Evolutionary conservation across 2,329 filamentous ascomycete species (phyloP).

Genomic region (Botryotinia calthae): DNA sequence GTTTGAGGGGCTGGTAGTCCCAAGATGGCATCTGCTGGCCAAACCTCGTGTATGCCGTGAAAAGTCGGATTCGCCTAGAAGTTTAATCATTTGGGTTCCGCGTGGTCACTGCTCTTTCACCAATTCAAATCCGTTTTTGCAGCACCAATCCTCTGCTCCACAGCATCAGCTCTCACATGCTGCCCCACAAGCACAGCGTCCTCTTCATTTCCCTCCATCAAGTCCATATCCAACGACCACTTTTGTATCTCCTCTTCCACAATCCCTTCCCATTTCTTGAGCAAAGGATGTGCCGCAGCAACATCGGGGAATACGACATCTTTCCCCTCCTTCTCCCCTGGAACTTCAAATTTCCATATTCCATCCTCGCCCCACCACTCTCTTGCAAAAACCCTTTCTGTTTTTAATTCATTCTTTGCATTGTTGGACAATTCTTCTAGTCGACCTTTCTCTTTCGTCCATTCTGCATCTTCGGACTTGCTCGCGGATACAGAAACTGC

Average conservation of each 20-base stretch:
- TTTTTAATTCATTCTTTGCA: slow-evolving; percentile 59
- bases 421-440: slow-evolving; percentile 43
- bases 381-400: slow-evolving; percentile 60
- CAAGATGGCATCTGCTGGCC: background rate
- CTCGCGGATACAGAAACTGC: slow-evolving; percentile 41
- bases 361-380: slow-evolving; percentile 70
- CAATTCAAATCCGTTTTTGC: slow-evolving; percentile 25
- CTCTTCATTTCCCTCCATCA: slow-evolving; percentile 29
- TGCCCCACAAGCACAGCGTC: slow-evolving; percentile 4
- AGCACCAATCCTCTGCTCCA: slow-evolving; percentile 28
- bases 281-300: slow-evolving; percentile 64
- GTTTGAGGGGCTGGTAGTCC: background rate
- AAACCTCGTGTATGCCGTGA: slow-evolving; percentile 19
- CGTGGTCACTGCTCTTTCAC: background rate
- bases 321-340: slow-evolving; percentile 40
- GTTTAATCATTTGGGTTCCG: slow-evolving; percentile 1
- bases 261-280: slow-evolving; percentile 58
- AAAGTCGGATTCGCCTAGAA: background rate
- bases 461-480: slow-evolving; percentile 22
- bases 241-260: slow-evolving; percentile 44
- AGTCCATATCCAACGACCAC: slow-evolving; percentile 41
- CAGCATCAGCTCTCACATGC: slow-evolving; percentile 1
- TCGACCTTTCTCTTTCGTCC: slow-evolving; percentile 28
- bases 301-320: slow-evolving; percentile 59
- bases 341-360: slow-evolving; percentile 65